These are phyloP conservation scores for Avena sativa DNA, from an alignment of 176 grass and related monocot species.

Conservation along the genomic window DNA sequence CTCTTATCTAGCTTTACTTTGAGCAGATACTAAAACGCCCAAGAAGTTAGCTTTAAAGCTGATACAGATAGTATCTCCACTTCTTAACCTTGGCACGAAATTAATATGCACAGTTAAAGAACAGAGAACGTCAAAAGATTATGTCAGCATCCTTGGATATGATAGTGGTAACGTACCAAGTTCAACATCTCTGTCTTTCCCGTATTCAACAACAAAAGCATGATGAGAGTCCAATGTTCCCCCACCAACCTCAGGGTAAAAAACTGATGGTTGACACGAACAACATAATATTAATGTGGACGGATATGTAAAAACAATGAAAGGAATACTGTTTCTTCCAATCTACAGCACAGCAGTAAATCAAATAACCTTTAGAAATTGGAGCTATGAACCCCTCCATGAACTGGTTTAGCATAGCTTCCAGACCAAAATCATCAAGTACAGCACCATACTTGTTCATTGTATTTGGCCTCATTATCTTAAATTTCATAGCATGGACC, in stretches of 20 bases:
- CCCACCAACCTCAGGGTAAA: conserved; percentile 90
- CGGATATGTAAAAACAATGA: conserved; percentile 22
- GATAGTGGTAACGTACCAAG: conserved; percentile 59
- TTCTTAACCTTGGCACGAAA: neutral
- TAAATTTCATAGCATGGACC: conserved; percentile 80
- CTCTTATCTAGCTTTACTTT: conserved; percentile 26
- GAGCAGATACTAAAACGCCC: neutral
- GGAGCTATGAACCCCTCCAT: conserved; percentile 93
- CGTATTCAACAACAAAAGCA: conserved; percentile 98
- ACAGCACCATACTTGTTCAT: conserved; percentile 99
- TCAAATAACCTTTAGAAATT: conserved; percentile 75
- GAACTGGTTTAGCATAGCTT: conserved; percentile 87
- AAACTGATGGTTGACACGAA: conserved; percentile 64
- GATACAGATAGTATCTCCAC: neutral
- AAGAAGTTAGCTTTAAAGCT: neutral
- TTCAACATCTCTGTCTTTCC: conserved; percentile 92
- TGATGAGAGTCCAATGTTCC: conserved; percentile 88
- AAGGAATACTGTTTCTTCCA: neutral
- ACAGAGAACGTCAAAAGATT: conserved; percentile 14
- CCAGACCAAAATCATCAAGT: conserved; percentile 97
- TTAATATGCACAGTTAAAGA: neutral
- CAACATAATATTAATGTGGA: conserved; percentile 33
- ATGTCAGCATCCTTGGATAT: neutral
- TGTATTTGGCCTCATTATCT: conserved; percentile 99
- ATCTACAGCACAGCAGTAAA: conserved; percentile 24